Conservation (phyloP, 2,329 filamentous ascomycete species). For the Cordyceps sp. region DNA sequence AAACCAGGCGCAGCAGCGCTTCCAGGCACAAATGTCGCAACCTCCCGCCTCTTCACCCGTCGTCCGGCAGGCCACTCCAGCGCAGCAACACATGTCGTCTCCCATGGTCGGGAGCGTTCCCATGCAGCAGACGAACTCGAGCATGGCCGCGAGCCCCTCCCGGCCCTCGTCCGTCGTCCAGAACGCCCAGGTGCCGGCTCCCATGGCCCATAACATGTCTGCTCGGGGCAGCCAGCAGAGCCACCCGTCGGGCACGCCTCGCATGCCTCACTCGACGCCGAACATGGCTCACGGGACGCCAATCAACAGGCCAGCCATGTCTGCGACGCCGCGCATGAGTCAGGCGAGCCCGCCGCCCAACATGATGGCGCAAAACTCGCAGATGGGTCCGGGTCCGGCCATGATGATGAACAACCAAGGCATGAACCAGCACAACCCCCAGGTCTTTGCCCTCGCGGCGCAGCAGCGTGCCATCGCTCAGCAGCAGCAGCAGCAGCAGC, state of each 20-base stretch:
- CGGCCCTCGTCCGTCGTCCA: conserved; percentile 51
- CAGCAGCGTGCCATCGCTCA: conserved; percentile 30
- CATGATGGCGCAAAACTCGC: conserved; percentile 40
- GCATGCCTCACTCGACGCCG: conserved; percentile 43
- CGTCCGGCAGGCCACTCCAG: conserved; percentile 44
- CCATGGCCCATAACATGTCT: conserved; percentile 47
- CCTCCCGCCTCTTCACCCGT: conserved; percentile 52
- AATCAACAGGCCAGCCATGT: conserved; percentile 31
- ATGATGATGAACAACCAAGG: conserved; percentile 36
- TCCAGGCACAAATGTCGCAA: conserved; percentile 41
- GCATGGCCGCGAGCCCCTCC: conserved; percentile 51
- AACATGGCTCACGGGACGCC: conserved; percentile 44
- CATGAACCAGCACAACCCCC: conserved; percentile 21
- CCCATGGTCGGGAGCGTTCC: conserved; percentile 44
- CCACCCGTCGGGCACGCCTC: conserved; percentile 44
- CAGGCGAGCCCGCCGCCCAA: conserved; percentile 45
- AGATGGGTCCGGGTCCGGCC: conserved; percentile 31
- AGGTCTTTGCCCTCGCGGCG: conserved; percentile 26
- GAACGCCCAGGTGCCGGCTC: conserved; percentile 37
- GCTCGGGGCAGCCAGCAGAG: conserved; percentile 50
- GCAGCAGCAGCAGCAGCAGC: conserved; percentile 24
- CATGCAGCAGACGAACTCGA: conserved; percentile 51
- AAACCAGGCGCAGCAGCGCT: conserved; percentile 26
- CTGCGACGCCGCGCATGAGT: conserved; percentile 42
- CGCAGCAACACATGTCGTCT: conserved; percentile 38